phyloP scores from a whole-genome alignment of 164 flowering plant species.

The Houttuynia cordata region DNA sequence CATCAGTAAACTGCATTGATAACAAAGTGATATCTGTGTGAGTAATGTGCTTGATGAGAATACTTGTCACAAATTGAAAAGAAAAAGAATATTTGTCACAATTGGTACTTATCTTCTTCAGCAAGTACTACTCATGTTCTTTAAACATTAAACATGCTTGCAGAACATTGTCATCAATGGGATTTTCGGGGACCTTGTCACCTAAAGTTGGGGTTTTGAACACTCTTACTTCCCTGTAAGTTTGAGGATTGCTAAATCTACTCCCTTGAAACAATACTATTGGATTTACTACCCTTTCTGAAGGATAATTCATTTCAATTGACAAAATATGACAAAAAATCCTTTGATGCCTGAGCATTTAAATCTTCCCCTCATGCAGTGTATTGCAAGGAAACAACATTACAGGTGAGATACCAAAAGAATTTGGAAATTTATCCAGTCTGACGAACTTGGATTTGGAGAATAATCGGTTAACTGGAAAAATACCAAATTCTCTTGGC shows the following conservation, averaged over 20 bases:
- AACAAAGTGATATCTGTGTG: constrained; percentile 37
- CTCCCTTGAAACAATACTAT: background rate
- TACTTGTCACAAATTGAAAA: background rate
- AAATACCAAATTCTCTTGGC: constrained; percentile 77
- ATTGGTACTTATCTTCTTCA: background rate
- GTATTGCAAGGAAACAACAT: constrained; percentile 68
- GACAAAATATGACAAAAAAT: no score
- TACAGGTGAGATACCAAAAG: constrained; percentile 73
- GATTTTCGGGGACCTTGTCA: constrained; percentile 61
- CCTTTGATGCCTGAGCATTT: background rate
- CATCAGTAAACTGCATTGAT: constrained; percentile 49
- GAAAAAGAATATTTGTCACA: background rate
- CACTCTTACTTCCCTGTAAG: constrained; percentile 66
- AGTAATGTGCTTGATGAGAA: constrained; percentile 13
- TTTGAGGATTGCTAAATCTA: constrained; percentile 1
- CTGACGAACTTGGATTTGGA: constrained; percentile 59
- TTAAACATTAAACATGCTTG: constrained; percentile 1
- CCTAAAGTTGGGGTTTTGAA: constrained; percentile 51
- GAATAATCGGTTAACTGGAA: constrained; percentile 57
- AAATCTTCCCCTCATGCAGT: constrained; percentile 27
- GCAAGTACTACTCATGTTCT: background rate
- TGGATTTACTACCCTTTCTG: background rate
- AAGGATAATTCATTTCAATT: no score
- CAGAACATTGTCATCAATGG: constrained; percentile 67
- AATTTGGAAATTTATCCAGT: constrained; percentile 63